Evolutionary conservation across 306 rosid genomes (phyloP).

Genomic region (Inga laurina): DNA sequence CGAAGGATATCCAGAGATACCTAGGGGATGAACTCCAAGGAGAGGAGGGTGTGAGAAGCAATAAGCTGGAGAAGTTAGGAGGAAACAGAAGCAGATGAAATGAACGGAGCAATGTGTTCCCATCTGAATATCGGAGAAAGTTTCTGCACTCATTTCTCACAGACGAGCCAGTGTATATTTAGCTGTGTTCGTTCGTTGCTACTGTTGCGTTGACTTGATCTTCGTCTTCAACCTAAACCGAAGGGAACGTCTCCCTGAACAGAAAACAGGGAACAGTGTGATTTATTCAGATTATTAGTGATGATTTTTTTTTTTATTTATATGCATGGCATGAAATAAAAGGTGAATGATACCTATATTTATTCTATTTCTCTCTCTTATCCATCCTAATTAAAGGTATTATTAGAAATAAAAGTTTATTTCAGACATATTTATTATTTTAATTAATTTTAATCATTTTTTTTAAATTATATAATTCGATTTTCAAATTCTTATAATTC

Average conservation of each 20-base stretch:
- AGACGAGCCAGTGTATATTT: background rate
- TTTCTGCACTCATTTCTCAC: background rate
- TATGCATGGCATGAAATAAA: too few species aligned
- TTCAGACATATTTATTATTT: too few species aligned
- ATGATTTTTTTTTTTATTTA: too few species aligned
- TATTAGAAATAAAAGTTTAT: too few species aligned
- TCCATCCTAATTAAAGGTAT: too few species aligned
- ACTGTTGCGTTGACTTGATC: background rate
- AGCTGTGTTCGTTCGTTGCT: background rate
- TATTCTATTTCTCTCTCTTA: too few species aligned
- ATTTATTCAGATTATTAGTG: background rate
- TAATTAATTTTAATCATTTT: too few species aligned
- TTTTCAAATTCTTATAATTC: too few species aligned
- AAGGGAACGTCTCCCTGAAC: background rate
- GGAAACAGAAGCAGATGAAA: slow-evolving; percentile 41
- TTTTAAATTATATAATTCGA: too few species aligned
- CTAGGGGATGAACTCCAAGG: slow-evolving; percentile 80
- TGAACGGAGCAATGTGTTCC: slow-evolving; percentile 18
- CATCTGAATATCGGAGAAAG: slow-evolving; percentile 22
- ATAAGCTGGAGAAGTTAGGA: slow-evolving; percentile 38
- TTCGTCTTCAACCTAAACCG: background rate
- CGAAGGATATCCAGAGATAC: slow-evolving; percentile 34
- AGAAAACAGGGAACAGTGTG: background rate
- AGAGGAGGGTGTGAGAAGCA: slow-evolving; percentile 43
- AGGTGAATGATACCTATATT: too few species aligned